Evolutionary conservation across 768 basidiomycete genomes (phyloP).

Genomic region (Suillus spraguei): DNA sequence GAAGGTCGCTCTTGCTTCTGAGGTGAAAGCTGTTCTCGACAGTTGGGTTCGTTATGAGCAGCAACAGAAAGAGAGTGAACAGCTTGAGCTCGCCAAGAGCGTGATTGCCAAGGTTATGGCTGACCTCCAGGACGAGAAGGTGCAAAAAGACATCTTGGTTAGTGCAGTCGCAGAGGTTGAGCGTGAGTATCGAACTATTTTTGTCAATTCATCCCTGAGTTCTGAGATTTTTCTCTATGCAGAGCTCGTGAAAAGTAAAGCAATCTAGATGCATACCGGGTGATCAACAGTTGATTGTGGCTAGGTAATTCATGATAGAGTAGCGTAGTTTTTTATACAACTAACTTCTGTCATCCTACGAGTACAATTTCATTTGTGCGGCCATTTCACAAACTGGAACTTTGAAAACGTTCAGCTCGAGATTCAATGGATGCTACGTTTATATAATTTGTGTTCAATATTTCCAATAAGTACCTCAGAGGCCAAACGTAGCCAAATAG

Average conservation of each 20-base stretch:
- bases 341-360: constrained; percentile 15
- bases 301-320: constrained; percentile 33
- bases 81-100: constrained; percentile 84
- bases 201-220: background rate
- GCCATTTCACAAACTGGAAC: background rate
- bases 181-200: constrained; percentile 57
- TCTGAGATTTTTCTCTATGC: constrained; percentile 8
- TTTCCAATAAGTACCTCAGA: constrained; percentile 14
- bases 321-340: constrained; percentile 8
- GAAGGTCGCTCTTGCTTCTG: constrained; percentile 81
- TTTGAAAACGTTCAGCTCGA: background rate
- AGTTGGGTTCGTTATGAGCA: constrained; percentile 99
- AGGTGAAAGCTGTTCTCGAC: constrained; percentile 94
- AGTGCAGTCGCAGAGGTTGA: constrained; percentile 89
- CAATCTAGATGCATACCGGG: constrained; percentile 58
- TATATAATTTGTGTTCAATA: too few species aligned
- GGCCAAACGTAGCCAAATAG: constrained; percentile 26
- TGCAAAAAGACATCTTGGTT: constrained; percentile 80
- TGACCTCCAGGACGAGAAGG: constrained; percentile 83
- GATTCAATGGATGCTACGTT: background rate
- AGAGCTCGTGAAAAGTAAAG: constrained; percentile 93
- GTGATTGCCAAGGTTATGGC: constrained; percentile 90
- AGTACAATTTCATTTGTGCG: constrained; percentile 7
- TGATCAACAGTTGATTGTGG: background rate
- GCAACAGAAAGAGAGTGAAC: constrained; percentile 94